Evolutionary conservation across 495 filamentous ascomycete genomes (phyloP), one percentile per base, ranked within the genome.

Genomic region (Cercophora scortea): DNA sequence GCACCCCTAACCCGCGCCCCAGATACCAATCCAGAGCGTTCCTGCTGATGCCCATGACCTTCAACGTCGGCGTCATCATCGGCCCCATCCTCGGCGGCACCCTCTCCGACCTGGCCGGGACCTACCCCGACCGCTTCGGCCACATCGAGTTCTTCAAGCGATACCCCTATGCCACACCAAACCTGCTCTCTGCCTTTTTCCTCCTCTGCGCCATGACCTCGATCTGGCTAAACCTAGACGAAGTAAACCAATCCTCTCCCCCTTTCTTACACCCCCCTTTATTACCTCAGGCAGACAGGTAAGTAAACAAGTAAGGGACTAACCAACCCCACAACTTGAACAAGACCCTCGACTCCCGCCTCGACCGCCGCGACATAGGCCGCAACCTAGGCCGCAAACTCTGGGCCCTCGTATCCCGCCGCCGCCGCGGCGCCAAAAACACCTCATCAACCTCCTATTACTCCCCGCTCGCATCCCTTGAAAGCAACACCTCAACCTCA

Each of bases 11-110:
- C 25, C 25, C 25, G 25, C 25, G 2, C 25, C 25, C 17, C 17
- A 73, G 71, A 46, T 73, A 72, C 51, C 85, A 88, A 60, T 81
- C 79, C 7, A 71, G 82, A 6, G 84, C 83, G 39, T 87, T 88
- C 54, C 65, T 87, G 47, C 73, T 87, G 33, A 62, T 91, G 47
- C 87, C 84, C 0, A 85, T 87, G 77, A 82, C 80, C 6, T 91
- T 89, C 60, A 91, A 91, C 60, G 77, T 90, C 53, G 88, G 87
- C 3, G 77, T 85, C 34, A 82, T 90, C 51, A 79, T 89, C 56
- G 88, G 87, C n/a, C 84, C 84, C 58, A 74, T 87, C 9, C 72
- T 89, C 48, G 88, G 88, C 47, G 87, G 88, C 32, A 60, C 89
- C 55, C 72, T 90, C 34, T 81, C 87, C 13, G 86, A 93, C 63